A percentile compares a stretch with the other conserved stretches of the same genome.
These are phyloP conservation scores for Actinidia chinensis DNA, from an alignment of 179 eudicot species.

Conservation along the genomic window DNA sequence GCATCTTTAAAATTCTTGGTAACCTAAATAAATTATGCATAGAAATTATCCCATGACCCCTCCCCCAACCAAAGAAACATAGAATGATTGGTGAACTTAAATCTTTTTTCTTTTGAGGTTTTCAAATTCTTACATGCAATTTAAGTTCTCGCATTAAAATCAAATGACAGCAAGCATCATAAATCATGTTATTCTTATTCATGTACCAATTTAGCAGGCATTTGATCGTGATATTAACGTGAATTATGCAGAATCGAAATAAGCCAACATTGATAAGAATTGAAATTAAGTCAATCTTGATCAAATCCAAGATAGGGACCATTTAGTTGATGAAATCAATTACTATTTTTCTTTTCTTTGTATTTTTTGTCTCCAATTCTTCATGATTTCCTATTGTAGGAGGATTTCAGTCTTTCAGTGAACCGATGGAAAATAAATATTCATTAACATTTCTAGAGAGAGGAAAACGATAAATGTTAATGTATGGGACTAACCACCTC, in stretches of 20 bases:
- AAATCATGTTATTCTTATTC: background rate
- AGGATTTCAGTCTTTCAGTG: too few relatives aligned
- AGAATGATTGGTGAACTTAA: background rate
- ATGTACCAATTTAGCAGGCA: background rate
- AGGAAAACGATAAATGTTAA: too few relatives aligned
- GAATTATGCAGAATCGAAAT: background rate
- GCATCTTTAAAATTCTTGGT: background rate
- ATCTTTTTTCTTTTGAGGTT: slow-evolving; percentile 6
- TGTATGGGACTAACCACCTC: too few relatives aligned
- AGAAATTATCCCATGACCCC: background rate
- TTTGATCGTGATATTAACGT: background rate
- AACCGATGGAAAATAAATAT: too few relatives aligned
- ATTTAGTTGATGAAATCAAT: too few relatives aligned
- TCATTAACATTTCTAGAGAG: too few relatives aligned
- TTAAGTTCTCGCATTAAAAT: background rate
- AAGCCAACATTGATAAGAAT: background rate
- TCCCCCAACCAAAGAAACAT: background rate
- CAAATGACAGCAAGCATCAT: background rate
- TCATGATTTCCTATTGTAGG: too few relatives aligned
- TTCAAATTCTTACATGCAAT: background rate
- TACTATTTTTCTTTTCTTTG: too few relatives aligned
- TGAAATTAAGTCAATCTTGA: too few relatives aligned
- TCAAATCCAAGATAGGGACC: too few relatives aligned
- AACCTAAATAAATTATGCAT: background rate
- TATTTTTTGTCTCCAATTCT: too few relatives aligned